phyloP scores from a whole-genome alignment of 1,284 basidiomycete genomes.

The Fistulina hepatica region DNA sequence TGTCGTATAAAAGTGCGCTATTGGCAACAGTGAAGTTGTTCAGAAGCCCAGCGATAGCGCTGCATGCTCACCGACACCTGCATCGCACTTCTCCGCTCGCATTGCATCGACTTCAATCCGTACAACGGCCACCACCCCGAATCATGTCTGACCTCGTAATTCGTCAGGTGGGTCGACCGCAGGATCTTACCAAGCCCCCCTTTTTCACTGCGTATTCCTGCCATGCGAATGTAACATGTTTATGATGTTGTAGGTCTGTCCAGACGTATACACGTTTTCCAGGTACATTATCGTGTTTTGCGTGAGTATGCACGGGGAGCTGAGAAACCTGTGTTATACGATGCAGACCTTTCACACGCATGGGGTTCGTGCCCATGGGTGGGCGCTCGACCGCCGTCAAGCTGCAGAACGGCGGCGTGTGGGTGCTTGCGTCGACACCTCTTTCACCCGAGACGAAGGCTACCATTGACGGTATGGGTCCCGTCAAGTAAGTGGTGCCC shows the following conservation, averaged over 20 bases:
- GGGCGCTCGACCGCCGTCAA: slow-evolving; percentile 78
- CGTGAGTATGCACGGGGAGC: slow-evolving; percentile 2
- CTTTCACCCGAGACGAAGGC: slow-evolving; percentile 62
- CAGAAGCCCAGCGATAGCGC: no score
- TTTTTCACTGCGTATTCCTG: background rate
- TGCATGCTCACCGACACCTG: no score
- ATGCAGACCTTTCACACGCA: slow-evolving; percentile 59
- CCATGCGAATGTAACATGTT: slow-evolving; percentile 1
- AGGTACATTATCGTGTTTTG: slow-evolving; percentile 29
- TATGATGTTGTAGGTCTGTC: slow-evolving; percentile 40
- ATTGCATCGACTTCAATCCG: no score
- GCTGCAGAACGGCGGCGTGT: slow-evolving; percentile 62
- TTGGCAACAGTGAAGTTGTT: no score
- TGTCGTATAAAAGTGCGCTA: no score
- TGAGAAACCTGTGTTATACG: slow-evolving; percentile 2
- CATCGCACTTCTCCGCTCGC: no score
- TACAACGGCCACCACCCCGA: background rate
- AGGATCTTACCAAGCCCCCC: background rate
- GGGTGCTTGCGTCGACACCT: slow-evolving; percentile 81
- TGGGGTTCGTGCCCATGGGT: slow-evolving; percentile 61
- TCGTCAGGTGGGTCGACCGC: slow-evolving; percentile 26
- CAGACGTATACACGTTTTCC: slow-evolving; percentile 66
- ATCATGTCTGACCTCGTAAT: slow-evolving; percentile 31
- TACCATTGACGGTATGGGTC: slow-evolving; percentile 64
- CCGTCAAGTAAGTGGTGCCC: slow-evolving; percentile 50